Evolutionary conservation across 768 basidiomycete species (phyloP).

Genomic region (Infundibulicybe gibba): DNA sequence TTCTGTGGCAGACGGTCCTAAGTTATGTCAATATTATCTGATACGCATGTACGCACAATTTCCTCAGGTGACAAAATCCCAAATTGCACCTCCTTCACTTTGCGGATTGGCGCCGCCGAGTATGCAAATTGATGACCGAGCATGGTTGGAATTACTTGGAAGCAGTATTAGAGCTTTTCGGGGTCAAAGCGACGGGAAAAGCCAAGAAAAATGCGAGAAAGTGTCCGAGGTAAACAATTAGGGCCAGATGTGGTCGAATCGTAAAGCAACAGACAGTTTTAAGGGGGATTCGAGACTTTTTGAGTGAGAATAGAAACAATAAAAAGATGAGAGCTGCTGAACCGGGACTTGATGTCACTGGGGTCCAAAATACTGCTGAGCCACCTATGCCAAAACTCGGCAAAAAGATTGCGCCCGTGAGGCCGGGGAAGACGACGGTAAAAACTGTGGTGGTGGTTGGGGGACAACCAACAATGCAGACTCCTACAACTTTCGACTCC

Average conservation of each 20-base stretch:
- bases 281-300: constrained; percentile 24
- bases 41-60: constrained; percentile 62
- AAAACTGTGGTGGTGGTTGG: constrained; percentile 38
- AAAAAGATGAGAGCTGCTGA: constrained; percentile 23
- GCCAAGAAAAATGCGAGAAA: constrained; percentile 23
- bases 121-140: constrained; percentile 88
- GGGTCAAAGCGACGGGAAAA: constrained; percentile 4
- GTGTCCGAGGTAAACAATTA: constrained; percentile 22
- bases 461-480: constrained; percentile 42
- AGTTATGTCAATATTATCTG: constrained; percentile 4
- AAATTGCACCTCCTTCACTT: constrained; percentile 97
- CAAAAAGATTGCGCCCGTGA: constrained; percentile 19
- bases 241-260: constrained; percentile 13
- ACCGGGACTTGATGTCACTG: constrained; percentile 15
- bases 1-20: constrained; percentile 53
- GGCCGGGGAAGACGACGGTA: constrained; percentile 21
- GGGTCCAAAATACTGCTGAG: constrained; percentile 10
- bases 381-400: constrained; percentile 16
- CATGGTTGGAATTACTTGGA: constrained; percentile 43
- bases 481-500: constrained; percentile 35
- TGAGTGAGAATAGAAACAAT: constrained; percentile 17
- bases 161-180: constrained; percentile 11
- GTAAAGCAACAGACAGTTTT: constrained; percentile 20
- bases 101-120: constrained; percentile 91
- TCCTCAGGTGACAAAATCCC: constrained; percentile 98